A percentile compares a stretch with the other conserved stretches of the same genome.
These are phyloP conservation scores for Alternaria viburni DNA, from an alignment of 2,329 filamentous ascomycete species.

Conservation along the genomic window DNA sequence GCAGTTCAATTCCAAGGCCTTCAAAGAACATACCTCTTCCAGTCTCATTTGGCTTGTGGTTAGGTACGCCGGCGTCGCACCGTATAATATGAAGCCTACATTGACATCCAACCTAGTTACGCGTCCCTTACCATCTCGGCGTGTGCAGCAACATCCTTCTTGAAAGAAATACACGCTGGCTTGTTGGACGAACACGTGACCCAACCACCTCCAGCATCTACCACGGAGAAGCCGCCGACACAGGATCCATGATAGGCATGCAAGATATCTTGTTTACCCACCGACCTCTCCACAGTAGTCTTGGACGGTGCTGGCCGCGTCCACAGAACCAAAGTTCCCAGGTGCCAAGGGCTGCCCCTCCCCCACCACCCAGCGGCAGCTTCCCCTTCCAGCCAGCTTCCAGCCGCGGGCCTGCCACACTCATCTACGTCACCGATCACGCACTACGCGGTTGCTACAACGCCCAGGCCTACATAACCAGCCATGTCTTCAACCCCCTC, in stretches of 20 bases:
- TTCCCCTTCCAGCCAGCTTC: slow-evolving; percentile 2
- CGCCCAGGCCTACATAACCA: slow-evolving; percentile 23
- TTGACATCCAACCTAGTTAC: not conserved
- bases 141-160: not conserved
- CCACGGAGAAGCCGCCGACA: not conserved
- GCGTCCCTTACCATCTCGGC: not conserved
- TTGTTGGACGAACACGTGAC: not conserved
- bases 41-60: not conserved
- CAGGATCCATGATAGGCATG: not conserved
- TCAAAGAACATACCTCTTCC: not conserved
- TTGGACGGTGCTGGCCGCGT: not conserved
- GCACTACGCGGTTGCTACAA: slow-evolving; percentile 5
- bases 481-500: slow-evolving; percentile 11
- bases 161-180: not conserved
- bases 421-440: slow-evolving; percentile 34
- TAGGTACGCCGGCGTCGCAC: not conserved
- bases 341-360: not conserved
- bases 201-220: not conserved
- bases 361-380: slow-evolving; percentile 7
- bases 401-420: not conserved
- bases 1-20: not conserved
- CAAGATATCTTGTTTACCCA: not conserved
- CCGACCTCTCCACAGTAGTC: not conserved
- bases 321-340: not conserved
- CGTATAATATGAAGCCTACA: not conserved